Evolutionary conservation across 257 asterid genomes (phyloP).

Genomic region (Scutellaria baicalensis): DNA sequence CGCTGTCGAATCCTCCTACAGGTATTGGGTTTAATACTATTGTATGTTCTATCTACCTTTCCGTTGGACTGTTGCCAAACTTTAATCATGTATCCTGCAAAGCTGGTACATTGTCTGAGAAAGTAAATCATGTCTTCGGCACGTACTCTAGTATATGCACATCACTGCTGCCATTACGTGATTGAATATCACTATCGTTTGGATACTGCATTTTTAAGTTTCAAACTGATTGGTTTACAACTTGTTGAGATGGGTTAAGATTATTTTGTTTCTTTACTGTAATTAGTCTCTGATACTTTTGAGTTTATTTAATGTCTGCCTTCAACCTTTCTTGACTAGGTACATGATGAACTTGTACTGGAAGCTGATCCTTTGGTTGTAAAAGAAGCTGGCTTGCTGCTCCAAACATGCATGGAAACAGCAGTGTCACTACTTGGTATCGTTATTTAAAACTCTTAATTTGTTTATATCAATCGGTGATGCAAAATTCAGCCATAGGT

Average conservation of each 20-base stretch:
- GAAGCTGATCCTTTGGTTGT: slow-evolving; percentile 73
- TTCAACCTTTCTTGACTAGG: slow-evolving; percentile 35
- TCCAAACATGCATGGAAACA: slow-evolving; percentile 75
- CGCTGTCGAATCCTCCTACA: slow-evolving; percentile 85
- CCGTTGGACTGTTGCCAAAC: background rate
- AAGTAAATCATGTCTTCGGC: background rate
- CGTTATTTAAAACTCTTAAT: slow-evolving; percentile 7
- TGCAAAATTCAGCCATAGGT: too few relatives aligned
- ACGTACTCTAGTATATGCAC: background rate
- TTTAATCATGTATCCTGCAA: background rate
- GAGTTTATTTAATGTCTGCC: background rate
- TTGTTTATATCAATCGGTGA: background rate
- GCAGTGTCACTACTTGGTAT: slow-evolving; percentile 82
- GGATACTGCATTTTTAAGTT: background rate
- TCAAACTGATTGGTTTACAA: background rate
- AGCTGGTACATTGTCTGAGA: too few relatives aligned
- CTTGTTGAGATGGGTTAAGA: background rate
- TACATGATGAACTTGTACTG: slow-evolving; percentile 88
- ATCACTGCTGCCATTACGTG: background rate
- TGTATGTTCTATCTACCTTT: slow-evolving; percentile 7
- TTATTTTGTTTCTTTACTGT: background rate
- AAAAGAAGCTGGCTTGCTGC: slow-evolving; percentile 78
- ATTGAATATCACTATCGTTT: background rate
- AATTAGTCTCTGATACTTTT: background rate
- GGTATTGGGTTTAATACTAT: slow-evolving; percentile 34